Evolutionary conservation across 2,329 filamentous ascomycete genomes (phyloP), one percentile per base, ranked within the genome.

Genomic region (Fusarium drepaniforme): DNA sequence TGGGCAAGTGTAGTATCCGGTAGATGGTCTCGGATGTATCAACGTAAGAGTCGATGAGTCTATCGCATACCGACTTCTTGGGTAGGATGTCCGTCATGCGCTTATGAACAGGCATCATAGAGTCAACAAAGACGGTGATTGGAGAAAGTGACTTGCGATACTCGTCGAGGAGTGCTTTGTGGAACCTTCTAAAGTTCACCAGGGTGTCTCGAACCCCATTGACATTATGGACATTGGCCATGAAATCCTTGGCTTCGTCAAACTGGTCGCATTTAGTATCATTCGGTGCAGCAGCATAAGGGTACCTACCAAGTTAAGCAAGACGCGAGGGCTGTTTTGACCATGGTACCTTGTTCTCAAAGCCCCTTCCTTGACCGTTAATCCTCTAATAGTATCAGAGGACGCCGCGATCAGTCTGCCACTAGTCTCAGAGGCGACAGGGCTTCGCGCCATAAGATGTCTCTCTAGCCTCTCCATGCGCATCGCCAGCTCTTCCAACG

Each of bases 11-110:
- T 4, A 90, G 79, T 35, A 89, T 85, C 37, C 88, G 86, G 71
- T 89, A 90, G 12, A 90, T 83, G 5, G 85, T 86, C 74, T 90
- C 89, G 12, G 86, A 87, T 2, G 86, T 85, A 42, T 84, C 83
- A 63, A 90, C 82, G 73, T 90, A 90, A 2, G 85, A 81, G 9
- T 84, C 80, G 4, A 90, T 75, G 5, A 90, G 83, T 16, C 85
- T 83, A 74, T 90, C 88, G 79, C 89, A 90, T 11, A 88, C 85
- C 1, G 81, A 68, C 76, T 85, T 87, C 37, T 84, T 86, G 1
- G 89, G 89, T 21, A 90, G 76, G 16, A 90, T 88, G 67, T 90
- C 88, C 35, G 84, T 85, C 89, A 90, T 90, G 57, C 89, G 87
- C 78, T 89, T 89, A 67, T 86, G 86, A 3, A 90, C 84, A 0